Base-by-base conservation (phyloP, 1,284 basidiomycete genomes). In the Ustilago crameri region DNA sequence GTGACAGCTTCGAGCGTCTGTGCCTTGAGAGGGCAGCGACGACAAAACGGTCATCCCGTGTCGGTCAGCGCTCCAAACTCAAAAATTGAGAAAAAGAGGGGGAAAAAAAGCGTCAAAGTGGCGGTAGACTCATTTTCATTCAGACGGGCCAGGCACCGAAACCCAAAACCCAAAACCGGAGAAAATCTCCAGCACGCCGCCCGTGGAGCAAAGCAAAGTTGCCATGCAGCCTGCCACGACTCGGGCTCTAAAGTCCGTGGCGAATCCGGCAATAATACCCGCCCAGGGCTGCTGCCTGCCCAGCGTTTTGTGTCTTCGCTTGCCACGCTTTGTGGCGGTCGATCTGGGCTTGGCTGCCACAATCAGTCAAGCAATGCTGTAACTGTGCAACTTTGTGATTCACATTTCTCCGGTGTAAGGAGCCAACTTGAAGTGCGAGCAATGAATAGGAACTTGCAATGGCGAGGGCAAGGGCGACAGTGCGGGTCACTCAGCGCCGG, bases 201-300 rank as follows among this genome's bases (percentile, higher is more conserved):
- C 51, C 38, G 51, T 43, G 42, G 18, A 53, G 41, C 5, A 30
- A 12, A 30, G 30, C 30, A 30, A 30, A 30, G 15, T 37, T 37
- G 43, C 22, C 34, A 35, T 24, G 10, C 20, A 37, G n/a, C 15
- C 26, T 4, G 14, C 14, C 41, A 15, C 37, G 34, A 10, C 23
- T 34, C 43, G 35, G 37, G 51, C 20, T 24, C 56, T 59, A 59
- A 59, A 59, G 56, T 59, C 56, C 56, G 56, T 51, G 56, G 49
- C 56, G 32, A 45, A 34, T 32, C 27, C 47, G 47, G 38, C 18
- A 44, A 44, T 42, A 18, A 9, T 2, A 23, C 7, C 12, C 18
- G 18, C 22, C 7, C 20, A 10, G 20, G 9, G 22, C 12, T 7
- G 9, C 18, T 42, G 41, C 10, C 17, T 42, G 9, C 17, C 3